Base-by-base conservation (phyloP, 768 basidiomycete species). In the Phanerodontia chrysosporium region DNA sequence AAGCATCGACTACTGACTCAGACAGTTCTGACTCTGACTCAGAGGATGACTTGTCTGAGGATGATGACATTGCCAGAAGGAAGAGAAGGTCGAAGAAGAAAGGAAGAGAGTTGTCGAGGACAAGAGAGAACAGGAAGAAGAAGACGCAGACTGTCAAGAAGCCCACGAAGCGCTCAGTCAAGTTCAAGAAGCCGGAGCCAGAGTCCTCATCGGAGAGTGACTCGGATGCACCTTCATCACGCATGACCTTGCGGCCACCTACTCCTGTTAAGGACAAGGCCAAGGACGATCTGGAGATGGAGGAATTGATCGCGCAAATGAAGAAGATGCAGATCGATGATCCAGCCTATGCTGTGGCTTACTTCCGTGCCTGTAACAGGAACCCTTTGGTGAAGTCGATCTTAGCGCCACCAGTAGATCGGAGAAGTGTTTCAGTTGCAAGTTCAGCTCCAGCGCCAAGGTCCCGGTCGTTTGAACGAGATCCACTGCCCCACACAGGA, bases 301-400 rank as follows among this genome's bases (percentile, higher is more conserved):
- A 60, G 36, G 59, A 60, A 4, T 30, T 60, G 21, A 25, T 60
- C 24, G n/a, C 16, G n/a, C 53, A 55, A 32, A 29, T 60, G 24
- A 46, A 32, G n/a, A n/a, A 44, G 16, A 39, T 60, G 44, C 55
- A 52, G 10, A 14, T 60, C 16, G 24, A 39, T 28, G 59, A 60
- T 29, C 45, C 52, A 13, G 24, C 45, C 18, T 60, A 60, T 29
- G 59, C 32, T 9, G 42, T 42, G 6, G 10, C 49, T 16, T 60
- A 60, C 48, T 44, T 49, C 36, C 22, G 46, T 14, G 56, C 56
- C 7, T 48, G 21, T 18, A 18, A 10, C 10, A 32, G 3, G 2
- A 35, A 57, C 24, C 56, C 56, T 16, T 14, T 57, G n/a, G 32
- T 57, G n/a, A 7, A 27, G n/a, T 6, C 48, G 18, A 25, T 57